Evolutionary conservation across 2,329 filamentous ascomycete genomes (phyloP).

Genomic region (Tolypocladium pustulatum): DNA sequence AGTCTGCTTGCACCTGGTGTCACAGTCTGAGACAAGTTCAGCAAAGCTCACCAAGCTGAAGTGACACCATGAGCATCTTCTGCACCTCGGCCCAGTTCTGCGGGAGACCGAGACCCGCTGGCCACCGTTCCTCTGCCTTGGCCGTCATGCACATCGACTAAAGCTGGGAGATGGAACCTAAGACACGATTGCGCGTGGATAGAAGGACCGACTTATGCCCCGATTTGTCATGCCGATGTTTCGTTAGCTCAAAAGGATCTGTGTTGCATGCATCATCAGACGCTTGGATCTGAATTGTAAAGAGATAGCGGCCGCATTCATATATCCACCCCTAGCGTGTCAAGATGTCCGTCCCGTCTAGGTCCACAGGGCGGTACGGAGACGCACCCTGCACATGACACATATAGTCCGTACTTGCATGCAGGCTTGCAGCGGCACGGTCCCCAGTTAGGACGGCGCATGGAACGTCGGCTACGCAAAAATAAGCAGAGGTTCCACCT

Average conservation of each 20-base stretch:
- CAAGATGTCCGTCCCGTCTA: not conserved
- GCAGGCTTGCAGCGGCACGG: not conserved
- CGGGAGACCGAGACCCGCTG: not conserved
- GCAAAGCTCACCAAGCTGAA: not conserved
- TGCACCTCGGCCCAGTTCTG: not conserved
- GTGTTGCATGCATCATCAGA: not conserved
- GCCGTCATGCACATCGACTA: not conserved
- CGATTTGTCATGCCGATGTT: not conserved
- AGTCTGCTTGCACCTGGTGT: constrained; percentile 2
- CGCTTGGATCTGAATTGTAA: not conserved
- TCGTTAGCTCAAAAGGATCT: not conserved
- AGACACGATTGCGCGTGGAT: not conserved
- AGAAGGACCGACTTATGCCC: not conserved
- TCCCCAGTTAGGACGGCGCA: not conserved
- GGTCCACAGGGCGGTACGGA: not conserved
- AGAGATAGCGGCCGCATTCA: not conserved
- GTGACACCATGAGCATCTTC: not conserved
- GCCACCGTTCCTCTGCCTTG: not conserved
- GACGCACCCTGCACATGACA: not conserved
- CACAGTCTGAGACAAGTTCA: not conserved
- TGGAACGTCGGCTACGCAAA: not conserved
- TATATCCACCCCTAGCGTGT: not conserved
- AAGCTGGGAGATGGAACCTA: too few species aligned
- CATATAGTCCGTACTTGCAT: not conserved
- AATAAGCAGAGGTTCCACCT: not conserved